Conservation (phyloP, 2,329 filamentous ascomycete species). For the Plectosphaerella cucumerina region DNA sequence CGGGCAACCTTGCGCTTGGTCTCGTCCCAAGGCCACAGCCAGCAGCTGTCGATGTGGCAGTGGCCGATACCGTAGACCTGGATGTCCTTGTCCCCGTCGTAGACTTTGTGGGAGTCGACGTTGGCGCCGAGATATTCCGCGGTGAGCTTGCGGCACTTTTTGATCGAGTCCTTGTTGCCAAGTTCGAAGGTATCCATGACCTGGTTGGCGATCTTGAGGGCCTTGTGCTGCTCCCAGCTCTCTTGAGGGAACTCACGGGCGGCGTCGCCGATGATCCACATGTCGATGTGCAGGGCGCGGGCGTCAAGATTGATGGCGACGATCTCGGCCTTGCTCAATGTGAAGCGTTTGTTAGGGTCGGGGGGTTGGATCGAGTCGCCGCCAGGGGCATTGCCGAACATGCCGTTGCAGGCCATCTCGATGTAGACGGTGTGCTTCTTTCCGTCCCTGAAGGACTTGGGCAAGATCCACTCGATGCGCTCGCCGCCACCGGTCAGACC, state of each 20-base stretch:
- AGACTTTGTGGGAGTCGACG: constrained; percentile 80
- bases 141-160: constrained; percentile 77
- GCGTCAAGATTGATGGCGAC: constrained; percentile 85
- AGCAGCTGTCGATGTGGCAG: constrained; percentile 97
- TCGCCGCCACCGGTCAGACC: constrained; percentile 89
- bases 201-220: constrained; percentile 75
- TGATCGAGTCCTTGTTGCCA: constrained; percentile 72
- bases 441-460: constrained; percentile 75
- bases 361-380: constrained; percentile 88
- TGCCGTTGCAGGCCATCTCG: constrained; percentile 97
- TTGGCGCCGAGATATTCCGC: constrained; percentile 76
- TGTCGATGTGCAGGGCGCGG: constrained; percentile 80
- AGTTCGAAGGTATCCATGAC: constrained; percentile 90
- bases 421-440: constrained; percentile 88
- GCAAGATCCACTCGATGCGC: constrained; percentile 86
- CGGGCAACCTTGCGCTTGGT: constrained; percentile 94
- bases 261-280: constrained; percentile 93
- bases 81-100: constrained; percentile 67
- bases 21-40: constrained; percentile 98
- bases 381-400: constrained; percentile 90
- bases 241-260: constrained; percentile 86
- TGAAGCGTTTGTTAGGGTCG: constrained; percentile 76
- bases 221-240: constrained; percentile 84
- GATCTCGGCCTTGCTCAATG: constrained; percentile 74
- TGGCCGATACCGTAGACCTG: constrained; percentile 89